Evolutionary conservation across 2,329 filamentous ascomycete genomes (phyloP).

Genomic region (Phialophora tarda): DNA sequence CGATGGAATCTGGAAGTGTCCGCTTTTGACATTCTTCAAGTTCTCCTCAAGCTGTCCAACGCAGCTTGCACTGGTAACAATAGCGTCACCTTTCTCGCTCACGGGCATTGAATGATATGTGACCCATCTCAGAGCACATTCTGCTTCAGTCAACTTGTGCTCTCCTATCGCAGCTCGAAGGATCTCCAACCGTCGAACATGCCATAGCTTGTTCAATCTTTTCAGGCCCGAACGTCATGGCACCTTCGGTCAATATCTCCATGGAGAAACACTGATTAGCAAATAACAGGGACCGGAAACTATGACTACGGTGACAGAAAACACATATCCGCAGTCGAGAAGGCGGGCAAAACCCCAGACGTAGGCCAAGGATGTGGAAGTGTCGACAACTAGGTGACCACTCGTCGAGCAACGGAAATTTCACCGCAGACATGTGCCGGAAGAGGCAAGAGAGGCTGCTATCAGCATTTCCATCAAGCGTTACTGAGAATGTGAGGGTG

Average conservation of each 20-base stretch:
- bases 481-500: no score
- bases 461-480: no score
- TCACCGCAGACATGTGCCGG: no score
- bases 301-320: no score
- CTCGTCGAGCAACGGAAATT: no score
- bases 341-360: no score
- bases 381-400: no score
- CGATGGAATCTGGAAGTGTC: background rate
- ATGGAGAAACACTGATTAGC: background rate
- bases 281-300: no score
- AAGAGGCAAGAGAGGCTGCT: no score
- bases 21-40: background rate
- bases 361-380: no score
- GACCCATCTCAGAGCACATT: slow-evolving; percentile 55
- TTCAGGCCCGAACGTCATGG: background rate
- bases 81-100: slow-evolving; percentile 4
- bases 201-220: background rate
- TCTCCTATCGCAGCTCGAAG: slow-evolving; percentile 47
- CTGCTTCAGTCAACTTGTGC: slow-evolving; percentile 50
- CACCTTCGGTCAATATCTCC: background rate
- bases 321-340: no score
- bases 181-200: slow-evolving; percentile 53
- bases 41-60: background rate
- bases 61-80: background rate
- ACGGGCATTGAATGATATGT: slow-evolving; percentile 48